Percentiles rank a stretch among this genome's conserved stretches.
These are phyloP conservation scores for Bipolaris sorokiniana DNA, from an alignment of 2,329 filamentous ascomycete genomes.

Conservation along the genomic window DNA sequence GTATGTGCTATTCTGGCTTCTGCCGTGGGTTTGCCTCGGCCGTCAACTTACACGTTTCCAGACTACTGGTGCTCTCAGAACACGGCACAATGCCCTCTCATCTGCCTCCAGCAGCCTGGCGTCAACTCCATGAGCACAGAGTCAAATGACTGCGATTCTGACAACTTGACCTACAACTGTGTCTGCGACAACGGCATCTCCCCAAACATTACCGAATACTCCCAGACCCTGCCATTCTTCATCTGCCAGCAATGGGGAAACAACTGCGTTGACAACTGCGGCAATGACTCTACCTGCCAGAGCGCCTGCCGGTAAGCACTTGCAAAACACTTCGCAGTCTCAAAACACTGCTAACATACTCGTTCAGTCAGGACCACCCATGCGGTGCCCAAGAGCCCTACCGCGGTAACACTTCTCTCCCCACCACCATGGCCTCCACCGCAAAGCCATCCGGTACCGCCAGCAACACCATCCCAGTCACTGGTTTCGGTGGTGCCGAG, in stretches of 20 bases:
- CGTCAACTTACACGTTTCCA: conserved; percentile 41
- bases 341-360: conserved; percentile 7
- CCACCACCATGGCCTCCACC: conserved; percentile 54
- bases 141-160: conserved; percentile 70
- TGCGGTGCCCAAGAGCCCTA: conserved; percentile 74
- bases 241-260: conserved; percentile 74
- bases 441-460: conserved; percentile 42
- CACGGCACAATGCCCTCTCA: conserved; percentile 69
- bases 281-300: conserved; percentile 64
- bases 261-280: conserved; percentile 69
- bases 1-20: conserved; percentile 51
- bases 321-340: not conserved
- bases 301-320: conserved; percentile 60
- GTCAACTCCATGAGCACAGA: conserved; percentile 53
- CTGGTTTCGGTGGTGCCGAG: conserved; percentile 38
- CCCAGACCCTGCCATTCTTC: conserved; percentile 78
- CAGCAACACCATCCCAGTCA: conserved; percentile 36
- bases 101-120: conserved; percentile 69
- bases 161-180: conserved; percentile 71
- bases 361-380: conserved; percentile 62
- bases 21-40: too few species aligned
- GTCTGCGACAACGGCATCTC: conserved; percentile 69
- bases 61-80: conserved; percentile 71
- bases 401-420: conserved; percentile 62
- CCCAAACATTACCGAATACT: conserved; percentile 79